Evolutionary conservation across 805 yeast genomes (phyloP), one percentile per base, ranked within the genome.

Genomic region (Spathaspora girioi): DNA sequence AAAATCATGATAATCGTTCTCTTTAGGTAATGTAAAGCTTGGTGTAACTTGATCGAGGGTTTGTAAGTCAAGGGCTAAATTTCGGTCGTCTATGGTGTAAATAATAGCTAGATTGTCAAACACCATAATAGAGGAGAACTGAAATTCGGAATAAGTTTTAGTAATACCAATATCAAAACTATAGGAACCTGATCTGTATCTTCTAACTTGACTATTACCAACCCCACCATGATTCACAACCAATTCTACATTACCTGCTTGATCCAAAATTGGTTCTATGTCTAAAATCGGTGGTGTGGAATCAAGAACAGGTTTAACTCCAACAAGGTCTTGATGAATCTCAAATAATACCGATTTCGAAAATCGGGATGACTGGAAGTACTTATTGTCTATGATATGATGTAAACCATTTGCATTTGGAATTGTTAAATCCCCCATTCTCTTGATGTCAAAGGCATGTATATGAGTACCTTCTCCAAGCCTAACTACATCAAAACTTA

Each of bases 281-380:
- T 51, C 54, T 4, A 51, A 17, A 14, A 51, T 18, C 2, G 54
- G 54, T 6, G 52, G 51, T 20, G 42, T 46, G n/a, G 52, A 35
- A n/a, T 35, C 40, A 14, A 35, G 5, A 14, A n/a, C 19, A 48
- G 7, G 17, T 15, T 26, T n/a, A 29, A 40, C 12, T 29, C 32
- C 2, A 49, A 17, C 18, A 45, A 19, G 9, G 8, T 35, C 18
- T 7, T 3, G 18, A 35, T 7, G 3, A 14, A 51, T 31, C 43
- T 41, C 48, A 19, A 51, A 51, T 29, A 48, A 20, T n/a, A 48
- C 32, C 2, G 52, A 48, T 32, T 31, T 31, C 8, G 54, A 51
- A 3, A 32, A 18, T 17, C 44, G 47, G 7, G 54, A 51, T 10
- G 47, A 26, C 29, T 48, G 52, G 32, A 51, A 31, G 43, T 48